Evolutionary conservation across 768 basidiomycete species (phyloP).

Genomic region (Tubosaeta sp.): DNA sequence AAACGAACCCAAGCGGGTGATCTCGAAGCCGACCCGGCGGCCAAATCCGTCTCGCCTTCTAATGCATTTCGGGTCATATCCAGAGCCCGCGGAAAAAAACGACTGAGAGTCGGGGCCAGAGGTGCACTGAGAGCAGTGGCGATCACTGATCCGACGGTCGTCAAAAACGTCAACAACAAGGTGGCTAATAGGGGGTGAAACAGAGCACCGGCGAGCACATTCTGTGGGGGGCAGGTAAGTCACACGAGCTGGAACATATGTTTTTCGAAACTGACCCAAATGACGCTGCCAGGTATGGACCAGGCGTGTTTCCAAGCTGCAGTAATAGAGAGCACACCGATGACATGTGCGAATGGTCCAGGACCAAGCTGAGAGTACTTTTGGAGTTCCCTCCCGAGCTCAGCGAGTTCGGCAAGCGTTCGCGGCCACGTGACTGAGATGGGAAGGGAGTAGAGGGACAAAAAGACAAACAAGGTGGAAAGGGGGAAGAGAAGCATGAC

Average conservation of each 20-base stretch:
- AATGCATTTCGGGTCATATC: constrained; percentile 80
- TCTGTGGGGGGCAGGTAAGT: constrained; percentile 43
- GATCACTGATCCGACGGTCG: constrained; percentile 79
- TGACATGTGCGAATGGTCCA: constrained; percentile 65
- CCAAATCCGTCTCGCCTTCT: constrained; percentile 55
- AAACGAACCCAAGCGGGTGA: constrained; percentile 75
- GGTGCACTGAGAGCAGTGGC: constrained; percentile 80
- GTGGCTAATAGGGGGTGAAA: constrained; percentile 83
- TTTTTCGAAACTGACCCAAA: constrained; percentile 58
- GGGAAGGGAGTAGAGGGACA: constrained; percentile 52
- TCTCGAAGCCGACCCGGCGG: constrained; percentile 33
- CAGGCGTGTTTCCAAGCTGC: constrained; percentile 97
- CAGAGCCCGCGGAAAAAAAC: constrained; percentile 78
- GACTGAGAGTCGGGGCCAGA: constrained; percentile 76
- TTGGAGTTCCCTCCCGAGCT: constrained; percentile 70
- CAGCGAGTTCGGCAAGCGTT: constrained; percentile 69
- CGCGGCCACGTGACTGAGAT: constrained; percentile 74
- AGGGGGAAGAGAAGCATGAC: constrained; percentile 65
- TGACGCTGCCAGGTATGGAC: constrained; percentile 92
- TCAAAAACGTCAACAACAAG: constrained; percentile 75
- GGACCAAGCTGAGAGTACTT: constrained; percentile 71
- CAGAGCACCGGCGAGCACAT: constrained; percentile 84
- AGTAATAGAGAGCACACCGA: constrained; percentile 76
- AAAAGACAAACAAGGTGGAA: constrained; percentile 51
- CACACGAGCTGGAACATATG: constrained; percentile 3